Evolutionary conservation across 495 filamentous ascomycete species (phyloP), one percentile per base, ranked within the genome.

Genomic region (Cairneyella variabilis): DNA sequence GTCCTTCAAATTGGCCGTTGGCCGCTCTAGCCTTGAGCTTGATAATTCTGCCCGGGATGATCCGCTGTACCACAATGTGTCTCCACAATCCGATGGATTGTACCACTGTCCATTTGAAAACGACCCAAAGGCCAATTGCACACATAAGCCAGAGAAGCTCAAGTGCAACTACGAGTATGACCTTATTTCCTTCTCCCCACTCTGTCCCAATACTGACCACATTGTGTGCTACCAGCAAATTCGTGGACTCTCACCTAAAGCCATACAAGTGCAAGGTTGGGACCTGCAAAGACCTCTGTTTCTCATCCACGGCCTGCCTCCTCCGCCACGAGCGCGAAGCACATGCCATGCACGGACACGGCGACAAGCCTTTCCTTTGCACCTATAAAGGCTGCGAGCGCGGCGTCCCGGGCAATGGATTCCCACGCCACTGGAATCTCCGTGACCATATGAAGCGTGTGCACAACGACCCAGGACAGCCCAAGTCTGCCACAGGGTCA

Each of bases 161-260:
- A 96, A 96, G 78, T 97, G 91, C 83, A 91, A 93, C 70, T 97
- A 96, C 69, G 89, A 95, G 91, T 91, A 85, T 81, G 86, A 64
- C 40, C 42, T 32, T 41, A 66, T 54, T 28, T 30, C 43, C 53
- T 52, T 53, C 18, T 50, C 17, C 12, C 27, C n/a, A 22, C 6
- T 34, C 14, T 44, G 20, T 23, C n/a, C 30, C 39, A 48, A 40
- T 26, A 65, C 69, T 70, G 60, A 65, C 48, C 53, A 53, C 54
- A 12, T 46, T 34, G 57, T 58, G 32, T 36, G n/a, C 16, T 40
- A 39, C 11, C 71, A 96, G 91, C 76, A 96, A 96, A 77, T 92
- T 91, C 65, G 77, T 97, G 62, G 91, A 97, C 69, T 95, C 91
- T 17, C 91, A 97, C 69, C 67, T 95, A 66, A 93, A 91, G 77